These are phyloP conservation scores for Aureobasidium sp. DNA, from an alignment of 2,329 filamentous ascomycete species.

Conservation along the genomic window DNA sequence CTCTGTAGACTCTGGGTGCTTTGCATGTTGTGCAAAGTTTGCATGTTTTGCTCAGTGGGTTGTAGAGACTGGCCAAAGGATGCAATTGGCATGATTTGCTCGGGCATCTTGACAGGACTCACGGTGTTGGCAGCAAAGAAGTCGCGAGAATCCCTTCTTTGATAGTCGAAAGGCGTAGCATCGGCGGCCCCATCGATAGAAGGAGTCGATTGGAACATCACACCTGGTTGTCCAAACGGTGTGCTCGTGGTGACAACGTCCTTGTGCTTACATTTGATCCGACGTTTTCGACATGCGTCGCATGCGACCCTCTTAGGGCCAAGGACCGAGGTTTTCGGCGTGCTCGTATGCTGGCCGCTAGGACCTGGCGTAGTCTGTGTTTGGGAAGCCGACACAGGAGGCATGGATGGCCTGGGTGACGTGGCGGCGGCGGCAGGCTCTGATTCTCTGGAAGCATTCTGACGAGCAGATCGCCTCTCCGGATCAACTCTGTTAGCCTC, in stretches of 20 bases:
- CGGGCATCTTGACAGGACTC: conserved; percentile 1
- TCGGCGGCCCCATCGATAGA: conserved; percentile 16
- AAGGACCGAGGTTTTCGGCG: conserved; percentile 49
- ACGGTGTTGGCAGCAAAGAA: conserved; percentile 3
- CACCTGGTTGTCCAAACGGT: not conserved
- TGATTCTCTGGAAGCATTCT: conserved; percentile 18
- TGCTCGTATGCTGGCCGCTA: conserved; percentile 31
- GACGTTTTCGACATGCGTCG: conserved; percentile 52
- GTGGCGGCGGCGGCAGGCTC: conserved; percentile 1
- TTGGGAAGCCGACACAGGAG: not conserved
- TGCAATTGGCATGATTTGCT: not conserved
- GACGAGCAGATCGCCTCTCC: conserved; percentile 37
- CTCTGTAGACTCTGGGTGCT: not conserved
- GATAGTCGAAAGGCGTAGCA: not conserved
- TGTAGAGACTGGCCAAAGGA: not conserved
- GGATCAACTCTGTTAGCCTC: conserved; percentile 33
- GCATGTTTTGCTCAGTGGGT: not conserved
- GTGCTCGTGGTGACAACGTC: conserved; percentile 34
- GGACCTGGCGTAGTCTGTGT: conserved; percentile 20
- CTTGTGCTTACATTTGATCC: conserved; percentile 56
- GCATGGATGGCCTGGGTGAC: conserved; percentile 8
- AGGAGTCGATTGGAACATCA: conserved; percentile 14
- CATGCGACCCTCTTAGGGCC: conserved; percentile 54
- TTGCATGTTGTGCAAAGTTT: not conserved
- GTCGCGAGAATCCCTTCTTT: conserved; percentile 3